phyloP scores from a whole-genome alignment of 140 eudicot species.

The Senecio squalidus region DNA sequence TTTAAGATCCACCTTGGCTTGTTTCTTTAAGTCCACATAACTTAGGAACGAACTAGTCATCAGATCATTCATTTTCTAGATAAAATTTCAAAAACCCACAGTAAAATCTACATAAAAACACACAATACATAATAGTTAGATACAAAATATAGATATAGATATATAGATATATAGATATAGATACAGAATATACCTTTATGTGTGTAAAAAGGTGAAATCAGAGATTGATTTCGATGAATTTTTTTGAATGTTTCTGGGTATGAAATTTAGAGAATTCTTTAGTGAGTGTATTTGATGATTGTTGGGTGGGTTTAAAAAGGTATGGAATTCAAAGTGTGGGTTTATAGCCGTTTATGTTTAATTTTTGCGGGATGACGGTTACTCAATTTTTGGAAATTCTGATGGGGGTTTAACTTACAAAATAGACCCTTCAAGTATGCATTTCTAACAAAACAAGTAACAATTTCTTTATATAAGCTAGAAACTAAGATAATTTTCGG shows the following conservation, averaged over 20 bases:
- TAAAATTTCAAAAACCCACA: neutral
- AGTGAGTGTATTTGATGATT: conserved; percentile 2
- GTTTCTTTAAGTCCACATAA: conserved; percentile 84
- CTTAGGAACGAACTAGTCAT: conserved; percentile 81
- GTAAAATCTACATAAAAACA: neutral
- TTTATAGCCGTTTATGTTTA: too few species aligned
- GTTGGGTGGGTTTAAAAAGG: too few species aligned
- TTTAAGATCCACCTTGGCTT: conserved; percentile 50
- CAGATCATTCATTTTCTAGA: conserved; percentile 70
- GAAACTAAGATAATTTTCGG: too few species aligned
- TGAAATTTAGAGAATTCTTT: conserved; percentile 1
- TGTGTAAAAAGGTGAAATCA: conserved; percentile 16
- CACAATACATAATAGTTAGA: neutral
- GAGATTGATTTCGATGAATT: conserved; percentile 25
- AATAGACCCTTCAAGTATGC: too few species aligned
- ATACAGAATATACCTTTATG: conserved; percentile 18
- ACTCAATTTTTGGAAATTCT: too few species aligned
- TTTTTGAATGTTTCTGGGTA: conserved; percentile 10
- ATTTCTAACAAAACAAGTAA: too few species aligned
- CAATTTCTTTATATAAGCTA: too few species aligned
- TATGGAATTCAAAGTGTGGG: too few species aligned
- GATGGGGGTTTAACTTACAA: too few species aligned
- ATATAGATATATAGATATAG: neutral
- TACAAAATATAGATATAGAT: neutral
- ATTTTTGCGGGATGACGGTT: too few species aligned